Percentiles rank a stretch among this genome's conserved stretches.
phyloP scores from a whole-genome alignment of 1,284 basidiomycete species.

The Cutaneotrichosporon cavernicola region DNA sequence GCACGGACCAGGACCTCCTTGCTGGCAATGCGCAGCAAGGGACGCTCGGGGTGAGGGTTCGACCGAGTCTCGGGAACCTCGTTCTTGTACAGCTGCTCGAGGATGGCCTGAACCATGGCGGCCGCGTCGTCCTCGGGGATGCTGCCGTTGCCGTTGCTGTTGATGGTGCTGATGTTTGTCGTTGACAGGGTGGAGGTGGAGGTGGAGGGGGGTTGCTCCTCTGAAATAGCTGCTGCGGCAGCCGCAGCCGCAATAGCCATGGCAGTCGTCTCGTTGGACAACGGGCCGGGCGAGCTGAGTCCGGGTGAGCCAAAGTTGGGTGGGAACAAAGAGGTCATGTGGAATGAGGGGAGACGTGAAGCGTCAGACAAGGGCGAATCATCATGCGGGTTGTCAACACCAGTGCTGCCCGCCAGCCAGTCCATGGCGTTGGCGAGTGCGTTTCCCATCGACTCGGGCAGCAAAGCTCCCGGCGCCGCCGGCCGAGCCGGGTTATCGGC shows the following conservation, averaged over 20 bases:
- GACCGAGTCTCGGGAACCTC: constrained; percentile 44
- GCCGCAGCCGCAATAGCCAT: constrained; percentile 22
- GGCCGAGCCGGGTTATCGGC: constrained; percentile 34
- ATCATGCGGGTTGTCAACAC: constrained; percentile 7
- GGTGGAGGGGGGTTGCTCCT: background rate
- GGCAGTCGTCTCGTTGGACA: constrained; percentile 26
- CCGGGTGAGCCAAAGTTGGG: constrained; percentile 31
- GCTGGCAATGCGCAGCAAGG: constrained; percentile 41
- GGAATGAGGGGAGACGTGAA: constrained; percentile 36
- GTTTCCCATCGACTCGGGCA: constrained; percentile 40
- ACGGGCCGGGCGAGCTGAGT: constrained; percentile 2
- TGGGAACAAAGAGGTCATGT: constrained; percentile 39
- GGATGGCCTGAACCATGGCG: constrained; percentile 32
- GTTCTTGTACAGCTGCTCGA: constrained; percentile 43
- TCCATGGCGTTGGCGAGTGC: constrained; percentile 38
- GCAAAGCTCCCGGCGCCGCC: constrained; percentile 32
- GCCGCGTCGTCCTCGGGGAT: background rate
- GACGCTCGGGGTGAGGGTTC: constrained; percentile 51
- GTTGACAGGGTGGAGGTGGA: constrained; percentile 1
- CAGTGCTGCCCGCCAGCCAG: constrained; percentile 32
- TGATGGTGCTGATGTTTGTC: constrained; percentile 9
- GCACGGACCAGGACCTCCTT: constrained; percentile 20
- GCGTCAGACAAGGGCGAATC: constrained; percentile 15
- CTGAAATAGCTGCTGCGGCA: constrained; percentile 13
- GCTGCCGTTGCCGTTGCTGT: constrained; percentile 3